Percentiles rank a stretch among this genome's conserved stretches.
phyloP scores from a whole-genome alignment of 768 basidiomycete genomes.

The Amanita pseudoporphyria region DNA sequence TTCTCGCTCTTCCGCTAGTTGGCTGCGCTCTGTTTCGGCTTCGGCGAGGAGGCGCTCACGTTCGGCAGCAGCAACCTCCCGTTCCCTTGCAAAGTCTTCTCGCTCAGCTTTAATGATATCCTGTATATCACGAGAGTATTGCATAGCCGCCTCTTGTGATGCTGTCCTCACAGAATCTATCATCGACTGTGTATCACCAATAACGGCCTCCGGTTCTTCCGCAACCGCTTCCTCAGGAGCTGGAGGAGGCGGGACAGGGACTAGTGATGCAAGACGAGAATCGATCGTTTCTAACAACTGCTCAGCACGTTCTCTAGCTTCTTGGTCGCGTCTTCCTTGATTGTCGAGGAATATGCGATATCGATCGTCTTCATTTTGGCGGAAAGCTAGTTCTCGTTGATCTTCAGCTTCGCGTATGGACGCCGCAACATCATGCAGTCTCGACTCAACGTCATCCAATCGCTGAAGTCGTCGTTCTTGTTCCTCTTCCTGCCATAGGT shows the following conservation, averaged over 20 bases:
- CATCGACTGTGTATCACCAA: constrained; percentile 25
- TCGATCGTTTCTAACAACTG: constrained; percentile 33
- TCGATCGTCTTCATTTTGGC: constrained; percentile 54
- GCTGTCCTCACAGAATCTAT: constrained; percentile 21
- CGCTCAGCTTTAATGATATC: constrained; percentile 50
- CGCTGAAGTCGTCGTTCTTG: constrained; percentile 47
- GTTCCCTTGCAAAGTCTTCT: constrained; percentile 46
- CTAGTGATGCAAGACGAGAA: constrained; percentile 26
- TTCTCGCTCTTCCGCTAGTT: constrained; percentile 38
- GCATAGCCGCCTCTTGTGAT: constrained; percentile 44
- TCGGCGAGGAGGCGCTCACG: constrained; percentile 40
- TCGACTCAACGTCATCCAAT: constrained; percentile 44
- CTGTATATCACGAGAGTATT: constrained; percentile 47
- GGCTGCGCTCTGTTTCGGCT: constrained; percentile 38
- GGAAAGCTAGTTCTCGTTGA: constrained; percentile 55
- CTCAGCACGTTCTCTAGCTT: constrained; percentile 41
- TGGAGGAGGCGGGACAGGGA: constrained; percentile 18
- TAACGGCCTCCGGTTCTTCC: constrained; percentile 15
- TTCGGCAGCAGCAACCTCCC: constrained; percentile 45
- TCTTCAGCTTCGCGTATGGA: constrained; percentile 53
- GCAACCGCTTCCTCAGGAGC: constrained; percentile 3
- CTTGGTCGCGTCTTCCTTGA: constrained; percentile 48
- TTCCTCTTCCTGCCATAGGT: constrained; percentile 30
- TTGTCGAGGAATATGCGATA: constrained; percentile 49
- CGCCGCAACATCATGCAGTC: constrained; percentile 36